Evolutionary conservation across 306 rosid genomes (phyloP), one percentile per base, ranked within the genome.

Genomic region (Myrica gale): DNA sequence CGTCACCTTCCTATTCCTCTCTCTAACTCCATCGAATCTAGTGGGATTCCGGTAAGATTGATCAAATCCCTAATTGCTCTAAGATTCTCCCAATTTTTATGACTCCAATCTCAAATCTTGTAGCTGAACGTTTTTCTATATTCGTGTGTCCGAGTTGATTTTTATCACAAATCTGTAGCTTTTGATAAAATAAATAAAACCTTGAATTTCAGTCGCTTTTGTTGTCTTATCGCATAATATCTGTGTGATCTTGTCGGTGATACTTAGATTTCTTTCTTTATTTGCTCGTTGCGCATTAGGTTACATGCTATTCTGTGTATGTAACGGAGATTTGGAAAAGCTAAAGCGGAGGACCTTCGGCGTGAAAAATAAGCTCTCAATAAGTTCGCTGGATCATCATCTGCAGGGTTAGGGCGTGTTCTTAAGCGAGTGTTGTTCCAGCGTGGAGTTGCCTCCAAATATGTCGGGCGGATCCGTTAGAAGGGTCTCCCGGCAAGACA

Each of bases 401-500:
- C 11, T 52, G 77, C 8, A 54, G 72, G 50, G 52, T 78, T 42
- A 26, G 13, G 55, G 43, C 48, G 32, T 4, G 11, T 58, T 80
- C 69, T 69, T 70, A 74, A 71, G 71, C 67, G 68, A 54, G 32
- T 55, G 41, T 41, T 26, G 60, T 39, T 52, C 5, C 12, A 72
- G 68, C 51, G 53, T 61, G 79, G 72, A 79, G 39, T 37, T 66
- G 56, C 45, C 56, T 39, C 10, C 62, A 56, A 85, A 71, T 39
- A 93, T 93, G 98, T 86, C 98, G 12, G 85, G 93, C 60, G 97
- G 93, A 78, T 65, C 97, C 4, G 92, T 78, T 50, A 89, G 93
- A 80, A 85, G 90, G 83, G 92, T 91, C 72, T 88, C 96, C 71
- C 96, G 90, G 65, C 87, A 91, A 82, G 97, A 93, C 79, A 88